Conservation (phyloP, 306 rosid genomes). For the Heteromeles arbutifolia region DNA sequence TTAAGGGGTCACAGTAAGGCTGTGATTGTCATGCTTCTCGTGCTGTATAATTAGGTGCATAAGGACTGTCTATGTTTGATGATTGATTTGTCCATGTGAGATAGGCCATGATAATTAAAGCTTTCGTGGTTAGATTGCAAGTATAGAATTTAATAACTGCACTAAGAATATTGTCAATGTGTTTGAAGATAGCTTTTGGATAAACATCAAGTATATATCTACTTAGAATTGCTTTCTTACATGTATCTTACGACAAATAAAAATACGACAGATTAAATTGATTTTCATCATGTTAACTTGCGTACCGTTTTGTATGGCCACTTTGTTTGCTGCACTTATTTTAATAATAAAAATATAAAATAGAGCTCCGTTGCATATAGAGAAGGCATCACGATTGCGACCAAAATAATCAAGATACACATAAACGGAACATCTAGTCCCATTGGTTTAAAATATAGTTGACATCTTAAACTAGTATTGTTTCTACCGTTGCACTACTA, state of each 20-base stretch:
- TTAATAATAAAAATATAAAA: background rate
- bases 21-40: background rate
- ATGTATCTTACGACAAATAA: background rate
- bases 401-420: background rate
- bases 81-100: background rate
- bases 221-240: background rate
- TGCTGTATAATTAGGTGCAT: background rate
- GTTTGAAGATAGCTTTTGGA: background rate
- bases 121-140: background rate
- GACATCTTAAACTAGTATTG: too few species aligned
- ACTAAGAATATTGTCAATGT: background rate
- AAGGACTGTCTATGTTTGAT: background rate
- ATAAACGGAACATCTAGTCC: too few species aligned
- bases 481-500: too few species aligned
- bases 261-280: background rate
- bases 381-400: background rate
- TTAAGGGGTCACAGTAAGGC: background rate
- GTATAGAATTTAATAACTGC: background rate
- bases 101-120: background rate
- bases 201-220: background rate
- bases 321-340: background rate
- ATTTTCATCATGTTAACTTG: background rate
- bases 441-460: background rate
- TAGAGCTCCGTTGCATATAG: background rate
- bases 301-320: background rate